These are phyloP conservation scores for Cucurbita maxima DNA, from an alignment of 306 rosid genomes.

Conservation along the genomic window DNA sequence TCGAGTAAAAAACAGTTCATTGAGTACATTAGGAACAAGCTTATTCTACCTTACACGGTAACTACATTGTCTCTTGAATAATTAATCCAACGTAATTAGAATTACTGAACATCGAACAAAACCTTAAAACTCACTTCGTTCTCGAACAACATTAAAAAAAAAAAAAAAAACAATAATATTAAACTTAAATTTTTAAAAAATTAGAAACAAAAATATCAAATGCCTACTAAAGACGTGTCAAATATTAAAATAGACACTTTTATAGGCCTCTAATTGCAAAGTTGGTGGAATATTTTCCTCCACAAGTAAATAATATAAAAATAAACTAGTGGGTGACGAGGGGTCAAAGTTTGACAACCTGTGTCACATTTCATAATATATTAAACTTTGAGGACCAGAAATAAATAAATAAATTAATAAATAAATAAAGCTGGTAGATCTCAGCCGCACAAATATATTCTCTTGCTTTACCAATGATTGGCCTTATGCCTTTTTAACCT, in stretches of 20 bases:
- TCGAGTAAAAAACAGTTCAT: too few species aligned
- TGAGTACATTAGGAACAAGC: too few species aligned
- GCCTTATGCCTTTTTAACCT: slow-evolving; percentile 1
- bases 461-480: neutral
- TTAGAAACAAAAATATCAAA: too few species aligned
- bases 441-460: neutral
- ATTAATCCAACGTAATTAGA: too few species aligned
- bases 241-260: neutral
- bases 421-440: neutral
- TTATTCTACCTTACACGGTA: too few species aligned
- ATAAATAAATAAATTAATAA: neutral
- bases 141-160: too few species aligned
- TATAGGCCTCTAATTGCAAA: neutral
- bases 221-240: too few species aligned
- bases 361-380: neutral
- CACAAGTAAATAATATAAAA: neutral
- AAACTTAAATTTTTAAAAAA: too few species aligned
- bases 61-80: too few species aligned
- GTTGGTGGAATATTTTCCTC: neutral
- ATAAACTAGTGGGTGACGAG: neutral
- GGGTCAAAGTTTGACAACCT: neutral
- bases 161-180: too few species aligned
- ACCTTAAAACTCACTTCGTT: too few species aligned
- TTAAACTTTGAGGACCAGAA: neutral
- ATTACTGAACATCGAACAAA: too few species aligned